phyloP scores from a whole-genome alignment of 169 alveolate genomes.

The Nephromyces sp. region DNA sequence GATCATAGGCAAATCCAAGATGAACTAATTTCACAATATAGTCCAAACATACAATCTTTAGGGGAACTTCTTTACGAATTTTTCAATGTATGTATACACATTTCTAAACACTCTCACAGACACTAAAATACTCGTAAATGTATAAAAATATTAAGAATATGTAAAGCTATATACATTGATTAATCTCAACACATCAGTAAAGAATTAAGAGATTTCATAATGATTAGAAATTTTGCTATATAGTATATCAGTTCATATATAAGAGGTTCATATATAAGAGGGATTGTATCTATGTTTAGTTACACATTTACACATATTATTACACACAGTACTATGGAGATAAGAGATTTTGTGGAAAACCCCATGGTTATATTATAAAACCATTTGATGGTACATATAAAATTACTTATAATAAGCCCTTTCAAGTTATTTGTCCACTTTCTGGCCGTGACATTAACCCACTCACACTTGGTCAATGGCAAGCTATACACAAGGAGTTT shows the following conservation, averaged over 20 bases:
- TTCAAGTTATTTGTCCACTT: not conserved
- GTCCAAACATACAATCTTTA: not conserved
- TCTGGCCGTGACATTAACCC: constrained; percentile 4
- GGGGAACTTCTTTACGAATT: not conserved
- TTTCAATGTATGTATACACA: not conserved
- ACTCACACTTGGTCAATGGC: not conserved
- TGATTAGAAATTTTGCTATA: not conserved
- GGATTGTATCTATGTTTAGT: too few species aligned
- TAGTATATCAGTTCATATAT: not conserved
- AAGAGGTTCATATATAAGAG: too few species aligned
- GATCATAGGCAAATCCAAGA: not conserved
- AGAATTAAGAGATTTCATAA: not conserved
- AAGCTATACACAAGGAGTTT: not conserved
- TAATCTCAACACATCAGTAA: not conserved
- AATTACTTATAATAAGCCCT: not conserved
- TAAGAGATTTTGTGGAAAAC: not conserved
- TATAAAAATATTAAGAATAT: too few species aligned
- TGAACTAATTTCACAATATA: not conserved
- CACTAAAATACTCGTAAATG: too few species aligned
- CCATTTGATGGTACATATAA: not conserved
- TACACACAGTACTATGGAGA: not conserved
- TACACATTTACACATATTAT: too few species aligned
- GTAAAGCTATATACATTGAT: too few species aligned
- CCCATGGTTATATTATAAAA: not conserved
- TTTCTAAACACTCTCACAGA: too few species aligned